Evolutionary conservation across 2,329 filamentous ascomycete species (phyloP), one percentile per base, ranked within the genome.

Genomic region (Verticillium longisporum): DNA sequence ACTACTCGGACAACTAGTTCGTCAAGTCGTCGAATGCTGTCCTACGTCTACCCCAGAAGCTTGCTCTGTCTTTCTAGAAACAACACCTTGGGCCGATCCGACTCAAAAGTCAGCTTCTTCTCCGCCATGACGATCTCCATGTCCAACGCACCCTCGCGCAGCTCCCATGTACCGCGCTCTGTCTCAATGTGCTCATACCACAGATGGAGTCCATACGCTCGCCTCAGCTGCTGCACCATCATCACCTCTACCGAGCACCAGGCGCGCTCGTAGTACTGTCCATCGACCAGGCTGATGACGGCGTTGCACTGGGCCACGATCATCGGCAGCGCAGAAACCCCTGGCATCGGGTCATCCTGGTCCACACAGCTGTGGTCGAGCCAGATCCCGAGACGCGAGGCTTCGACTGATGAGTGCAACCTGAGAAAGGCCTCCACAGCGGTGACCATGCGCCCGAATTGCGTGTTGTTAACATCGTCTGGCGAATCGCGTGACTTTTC

Each of bases 301-400:
- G 71, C 74, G 63, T 77, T 65, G 66, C 76, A 77, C 60, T 77
- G 73, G 1, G 72, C 66, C n/a, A 77, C 63, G 55, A 72, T 69
- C 62, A 77, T 67, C 11, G 73, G 74, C 13, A 77, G 67, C 0
- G 74, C 69, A 1, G 65, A 61, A 6, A 76, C 71, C 6, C 76
- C 75, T 4, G 64, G 60, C n/a, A 61, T 61, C 0, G 69, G 68
- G 32, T 75, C 56, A 18, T 70, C 68, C 63, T 78, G 75, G 63
- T 76, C 68, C 26, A 78, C 68, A 58, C 74, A 77, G 9, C 74
- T 71, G 57, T 65, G 71, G 63, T 77, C 71, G 59, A 73, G 55
- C 72, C 71, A 74, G 26, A 73, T 62, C 13, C 66, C 64, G 5
- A 72, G 58, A 7, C 61, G 65, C 1, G 67, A 60, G 13, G 33